Evolutionary conservation across 768 basidiomycete genomes (phyloP).

Genomic region (Pisolithus albus): DNA sequence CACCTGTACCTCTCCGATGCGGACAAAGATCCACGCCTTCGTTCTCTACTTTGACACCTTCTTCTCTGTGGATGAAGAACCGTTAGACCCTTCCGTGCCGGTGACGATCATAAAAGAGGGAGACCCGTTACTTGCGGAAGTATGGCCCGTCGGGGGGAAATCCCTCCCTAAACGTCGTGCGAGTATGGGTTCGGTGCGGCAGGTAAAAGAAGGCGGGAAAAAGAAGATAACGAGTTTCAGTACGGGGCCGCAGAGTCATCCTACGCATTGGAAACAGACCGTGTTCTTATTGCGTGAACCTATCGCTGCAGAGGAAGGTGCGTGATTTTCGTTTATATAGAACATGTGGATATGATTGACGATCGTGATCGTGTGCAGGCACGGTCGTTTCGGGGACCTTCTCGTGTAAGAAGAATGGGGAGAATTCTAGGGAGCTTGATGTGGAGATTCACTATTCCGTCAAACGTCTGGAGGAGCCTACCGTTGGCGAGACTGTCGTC

Average conservation of each 20-base stretch:
- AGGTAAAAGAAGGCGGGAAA: slow-evolving; percentile 34
- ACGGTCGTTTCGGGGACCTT: slow-evolving; percentile 74
- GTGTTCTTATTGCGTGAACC: slow-evolving; percentile 80
- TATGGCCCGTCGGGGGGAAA: slow-evolving; percentile 74
- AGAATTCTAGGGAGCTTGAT: slow-evolving; percentile 82
- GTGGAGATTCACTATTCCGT: slow-evolving; percentile 80
- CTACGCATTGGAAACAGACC: slow-evolving; percentile 98
- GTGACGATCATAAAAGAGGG: slow-evolving; percentile 57
- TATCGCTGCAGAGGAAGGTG: slow-evolving; percentile 69
- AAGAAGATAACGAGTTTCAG: slow-evolving; percentile 64
- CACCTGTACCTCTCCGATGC: slow-evolving; percentile 49
- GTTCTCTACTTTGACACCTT: slow-evolving; percentile 94
- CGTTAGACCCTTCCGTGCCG: slow-evolving; percentile 43
- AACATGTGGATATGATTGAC: not conserved
- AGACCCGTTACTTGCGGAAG: slow-evolving; percentile 57
- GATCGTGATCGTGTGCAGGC: slow-evolving; percentile 36
- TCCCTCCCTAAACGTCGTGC: slow-evolving; percentile 51
- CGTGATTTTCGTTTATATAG: slow-evolving; percentile 10
- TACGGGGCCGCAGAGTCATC: slow-evolving; percentile 79
- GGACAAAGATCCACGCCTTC: slow-evolving; percentile 68
- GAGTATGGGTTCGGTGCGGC: slow-evolving; percentile 38
- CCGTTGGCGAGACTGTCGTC: slow-evolving; percentile 44
- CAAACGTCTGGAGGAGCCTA: slow-evolving; percentile 31
- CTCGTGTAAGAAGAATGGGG: slow-evolving; percentile 70
- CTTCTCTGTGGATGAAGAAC: slow-evolving; percentile 58